phyloP scores from a whole-genome alignment of 1,284 basidiomycete genomes.

The Inonotus obliquus region DNA sequence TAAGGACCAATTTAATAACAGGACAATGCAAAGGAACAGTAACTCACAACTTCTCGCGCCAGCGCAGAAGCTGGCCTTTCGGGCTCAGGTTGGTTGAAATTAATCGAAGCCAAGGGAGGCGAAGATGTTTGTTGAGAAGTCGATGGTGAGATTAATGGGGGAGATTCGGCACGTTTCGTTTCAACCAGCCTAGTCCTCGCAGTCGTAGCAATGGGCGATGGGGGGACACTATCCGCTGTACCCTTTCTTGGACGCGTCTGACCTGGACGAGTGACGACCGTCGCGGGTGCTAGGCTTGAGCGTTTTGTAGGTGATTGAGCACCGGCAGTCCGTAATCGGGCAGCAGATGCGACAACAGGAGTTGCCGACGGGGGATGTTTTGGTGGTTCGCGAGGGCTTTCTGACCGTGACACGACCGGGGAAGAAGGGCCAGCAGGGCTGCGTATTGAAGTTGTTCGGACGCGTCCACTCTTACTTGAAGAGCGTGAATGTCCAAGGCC shows the following conservation, averaged over 20 bases:
- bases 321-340: constrained; percentile 28
- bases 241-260: constrained; percentile 28
- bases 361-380: constrained; percentile 27
- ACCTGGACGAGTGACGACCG: constrained; percentile 26
- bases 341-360: constrained; percentile 37
- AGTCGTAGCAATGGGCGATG: constrained; percentile 4
- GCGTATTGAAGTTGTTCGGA: constrained; percentile 34
- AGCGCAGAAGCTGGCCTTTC: constrained; percentile 24
- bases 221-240: constrained; percentile 3
- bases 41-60: constrained; percentile 13
- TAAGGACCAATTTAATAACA: neutral
- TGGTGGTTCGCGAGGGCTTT: constrained; percentile 40
- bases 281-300: constrained; percentile 16
- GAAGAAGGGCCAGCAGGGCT: constrained; percentile 28
- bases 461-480: constrained; percentile 31
- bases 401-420: constrained; percentile 36
- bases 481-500: constrained; percentile 40
- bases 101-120: constrained; percentile 23
- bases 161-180: constrained; percentile 8
- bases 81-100: constrained; percentile 16
- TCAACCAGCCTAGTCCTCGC: neutral
- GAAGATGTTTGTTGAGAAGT: constrained; percentile 11
- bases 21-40: neutral
- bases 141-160: constrained; percentile 7
- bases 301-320: constrained; percentile 32